Evolutionary conservation across 768 basidiomycete species (phyloP).

Genomic region (Tricholoma saponaceum): DNA sequence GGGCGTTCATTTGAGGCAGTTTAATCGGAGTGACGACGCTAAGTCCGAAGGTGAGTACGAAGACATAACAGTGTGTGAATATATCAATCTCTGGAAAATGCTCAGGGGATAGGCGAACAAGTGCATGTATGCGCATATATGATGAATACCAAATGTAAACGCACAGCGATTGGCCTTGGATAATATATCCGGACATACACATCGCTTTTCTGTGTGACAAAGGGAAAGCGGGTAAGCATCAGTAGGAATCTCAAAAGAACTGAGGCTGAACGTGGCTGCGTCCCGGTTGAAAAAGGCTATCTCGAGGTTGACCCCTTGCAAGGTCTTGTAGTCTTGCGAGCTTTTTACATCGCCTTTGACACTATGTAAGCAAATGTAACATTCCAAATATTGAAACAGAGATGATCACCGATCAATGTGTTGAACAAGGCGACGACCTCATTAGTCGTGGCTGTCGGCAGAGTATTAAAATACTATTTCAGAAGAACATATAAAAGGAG

Average conservation of each 20-base stretch:
- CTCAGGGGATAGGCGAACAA: background rate
- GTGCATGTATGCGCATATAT: slow-evolving; percentile 16
- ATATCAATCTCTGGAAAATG: slow-evolving; percentile 5
- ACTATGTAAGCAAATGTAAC: background rate
- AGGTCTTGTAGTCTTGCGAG: slow-evolving; percentile 38
- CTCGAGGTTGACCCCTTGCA: slow-evolving; percentile 38
- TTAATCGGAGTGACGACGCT: slow-evolving; percentile 37
- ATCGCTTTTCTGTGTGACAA: slow-evolving; percentile 51
- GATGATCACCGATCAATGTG: slow-evolving; percentile 45
- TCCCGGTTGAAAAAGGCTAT: slow-evolving; percentile 52
- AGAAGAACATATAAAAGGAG: background rate
- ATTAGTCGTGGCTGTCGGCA: slow-evolving; percentile 28
- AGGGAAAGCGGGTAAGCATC: background rate
- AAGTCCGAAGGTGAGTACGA: background rate
- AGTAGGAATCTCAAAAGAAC: background rate
- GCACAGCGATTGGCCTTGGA: slow-evolving; percentile 54
- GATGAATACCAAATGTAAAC: slow-evolving; percentile 19
- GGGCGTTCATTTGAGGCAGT: slow-evolving; percentile 17
- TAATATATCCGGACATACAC: slow-evolving; percentile 60
- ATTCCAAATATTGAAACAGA: background rate
- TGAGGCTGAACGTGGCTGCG: slow-evolving; percentile 43
- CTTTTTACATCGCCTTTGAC: slow-evolving; percentile 47
- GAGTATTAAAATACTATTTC: background rate
- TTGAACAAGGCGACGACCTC: slow-evolving; percentile 57
- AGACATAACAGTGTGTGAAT: slow-evolving; percentile 7